Percentiles rank a stretch among this genome's conserved stretches.
phyloP scores from a whole-genome alignment of 2,329 filamentous ascomycete species.

The Botrytis sinoallii region DNA sequence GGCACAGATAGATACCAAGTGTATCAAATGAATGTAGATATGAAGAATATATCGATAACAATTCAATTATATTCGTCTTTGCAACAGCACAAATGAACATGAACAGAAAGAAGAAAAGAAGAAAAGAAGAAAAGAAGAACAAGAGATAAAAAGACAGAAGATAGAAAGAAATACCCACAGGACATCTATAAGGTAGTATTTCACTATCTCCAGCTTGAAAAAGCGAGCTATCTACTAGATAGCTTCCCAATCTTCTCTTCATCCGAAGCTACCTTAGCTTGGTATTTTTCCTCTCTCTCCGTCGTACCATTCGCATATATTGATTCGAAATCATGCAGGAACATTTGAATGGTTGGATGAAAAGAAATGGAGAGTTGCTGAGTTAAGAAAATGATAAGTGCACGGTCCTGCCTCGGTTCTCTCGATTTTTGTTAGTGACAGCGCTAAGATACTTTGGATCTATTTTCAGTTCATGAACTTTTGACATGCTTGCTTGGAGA shows the following conservation, averaged over 20 bases:
- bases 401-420: background rate
- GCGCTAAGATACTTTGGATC: background rate
- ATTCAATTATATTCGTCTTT: background rate
- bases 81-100: background rate
- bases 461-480: background rate
- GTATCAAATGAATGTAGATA: background rate
- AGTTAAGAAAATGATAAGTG: background rate
- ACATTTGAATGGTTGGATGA: slow-evolving; percentile 2
- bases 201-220: background rate
- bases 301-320: background rate
- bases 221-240: background rate
- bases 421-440: background rate
- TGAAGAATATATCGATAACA: background rate
- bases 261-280: background rate
- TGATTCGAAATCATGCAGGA: background rate
- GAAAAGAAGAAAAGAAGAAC: background rate
- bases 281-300: background rate
- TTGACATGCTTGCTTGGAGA: background rate
- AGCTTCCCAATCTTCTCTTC: background rate
- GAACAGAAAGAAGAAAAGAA: background rate
- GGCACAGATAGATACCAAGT: background rate
- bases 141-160: background rate
- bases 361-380: background rate
- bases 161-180: background rate
- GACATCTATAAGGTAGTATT: background rate